Conservation (phyloP, 495 filamentous ascomycete species). For the Choiromyces venosus region DNA sequence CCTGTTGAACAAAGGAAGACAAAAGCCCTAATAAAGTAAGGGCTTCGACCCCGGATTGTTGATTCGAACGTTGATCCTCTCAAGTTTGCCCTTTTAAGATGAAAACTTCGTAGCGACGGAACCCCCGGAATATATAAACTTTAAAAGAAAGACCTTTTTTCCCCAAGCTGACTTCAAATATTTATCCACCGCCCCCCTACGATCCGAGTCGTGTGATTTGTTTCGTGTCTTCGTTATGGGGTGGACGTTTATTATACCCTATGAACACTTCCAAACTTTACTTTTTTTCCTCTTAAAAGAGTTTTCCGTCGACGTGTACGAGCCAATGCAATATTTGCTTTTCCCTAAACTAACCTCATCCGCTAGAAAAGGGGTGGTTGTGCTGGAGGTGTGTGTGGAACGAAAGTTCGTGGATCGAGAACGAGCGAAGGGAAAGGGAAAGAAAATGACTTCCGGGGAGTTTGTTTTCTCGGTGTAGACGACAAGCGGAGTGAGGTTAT, state of each 20-base stretch:
- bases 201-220: constrained; percentile 2
- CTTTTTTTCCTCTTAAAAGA: neutral
- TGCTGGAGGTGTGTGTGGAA: neutral
- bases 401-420: neutral
- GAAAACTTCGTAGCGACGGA: neutral
- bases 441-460: neutral
- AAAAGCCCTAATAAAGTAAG: neutral
- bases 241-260: neutral
- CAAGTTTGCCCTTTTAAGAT: neutral
- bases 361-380: neutral
- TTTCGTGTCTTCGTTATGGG: neutral
- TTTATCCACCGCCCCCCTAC: neutral
- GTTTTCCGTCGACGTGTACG: neutral
- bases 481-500: neutral
- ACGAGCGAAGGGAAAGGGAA: no score
- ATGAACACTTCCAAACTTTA: neutral
- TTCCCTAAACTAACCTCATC: neutral
- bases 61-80: neutral
- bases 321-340: constrained; percentile 2
- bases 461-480: neutral
- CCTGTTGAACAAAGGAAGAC: neutral
- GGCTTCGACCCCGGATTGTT: neutral
- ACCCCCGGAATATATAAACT: constrained; percentile 3
- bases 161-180: neutral
- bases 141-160: neutral